phyloP scores from a whole-genome alignment of 2,329 filamentous ascomycete species.

The Cladosporium austrohemisphaericum region DNA sequence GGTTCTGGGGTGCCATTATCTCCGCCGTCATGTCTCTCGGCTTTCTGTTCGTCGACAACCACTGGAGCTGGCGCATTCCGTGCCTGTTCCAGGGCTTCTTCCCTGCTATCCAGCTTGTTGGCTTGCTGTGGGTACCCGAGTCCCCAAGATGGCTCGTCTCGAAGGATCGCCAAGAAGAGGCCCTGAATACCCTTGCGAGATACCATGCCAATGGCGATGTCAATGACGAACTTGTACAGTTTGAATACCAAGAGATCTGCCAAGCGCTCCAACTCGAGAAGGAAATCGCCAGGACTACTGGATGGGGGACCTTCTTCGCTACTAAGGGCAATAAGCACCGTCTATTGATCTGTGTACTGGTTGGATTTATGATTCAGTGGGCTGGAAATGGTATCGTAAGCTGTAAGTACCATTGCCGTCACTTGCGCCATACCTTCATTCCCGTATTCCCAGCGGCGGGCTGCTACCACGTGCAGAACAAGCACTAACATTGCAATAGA shows the following conservation, averaged over 20 bases:
- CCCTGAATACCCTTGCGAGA: slow-evolving; percentile 34
- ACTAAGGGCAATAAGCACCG: slow-evolving; percentile 35
- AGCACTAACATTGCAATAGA: neutral
- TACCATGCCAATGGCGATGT: slow-evolving; percentile 45
- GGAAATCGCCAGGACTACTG: slow-evolving; percentile 43
- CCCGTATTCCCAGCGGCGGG: too few species aligned
- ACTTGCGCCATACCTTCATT: neutral
- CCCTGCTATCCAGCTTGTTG: slow-evolving; percentile 22
- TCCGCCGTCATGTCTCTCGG: slow-evolving; percentile 25
- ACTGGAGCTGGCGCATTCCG: slow-evolving; percentile 29
- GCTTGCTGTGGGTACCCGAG: slow-evolving; percentile 24
- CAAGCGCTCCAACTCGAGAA: slow-evolving; percentile 54
- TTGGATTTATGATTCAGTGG: slow-evolving; percentile 39
- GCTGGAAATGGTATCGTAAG: slow-evolving; percentile 39
- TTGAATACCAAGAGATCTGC: slow-evolving; percentile 59
- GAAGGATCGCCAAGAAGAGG: slow-evolving; percentile 24
- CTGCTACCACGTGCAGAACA: too few species aligned
- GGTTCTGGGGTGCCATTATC: slow-evolving; percentile 26
- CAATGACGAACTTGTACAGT: slow-evolving; percentile 51
- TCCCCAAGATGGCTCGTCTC: slow-evolving; percentile 27
- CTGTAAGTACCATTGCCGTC: slow-evolving; percentile 26
- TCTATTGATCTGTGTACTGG: slow-evolving; percentile 37
- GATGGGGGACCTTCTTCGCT: slow-evolving; percentile 20
- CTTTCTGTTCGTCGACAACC: slow-evolving; percentile 20
- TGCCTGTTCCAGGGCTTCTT: slow-evolving; percentile 25